phyloP scores from a whole-genome alignment of 2,329 filamentous ascomycete species.

The Talaromyces sp. region DNA sequence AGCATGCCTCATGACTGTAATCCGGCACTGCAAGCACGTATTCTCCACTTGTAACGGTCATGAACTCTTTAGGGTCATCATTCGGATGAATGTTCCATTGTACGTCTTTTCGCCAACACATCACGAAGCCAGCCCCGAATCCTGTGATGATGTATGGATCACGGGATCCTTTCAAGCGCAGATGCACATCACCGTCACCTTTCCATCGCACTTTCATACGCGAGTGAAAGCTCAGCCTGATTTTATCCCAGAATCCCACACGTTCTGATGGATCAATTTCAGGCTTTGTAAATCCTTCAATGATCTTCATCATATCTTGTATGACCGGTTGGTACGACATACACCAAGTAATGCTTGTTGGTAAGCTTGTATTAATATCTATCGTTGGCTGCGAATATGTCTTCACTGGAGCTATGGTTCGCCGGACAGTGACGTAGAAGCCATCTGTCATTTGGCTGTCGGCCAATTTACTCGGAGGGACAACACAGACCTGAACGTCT shows the following conservation, averaged over 20 bases:
- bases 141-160: slow-evolving; percentile 93
- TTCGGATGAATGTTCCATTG: slow-evolving; percentile 79
- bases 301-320: slow-evolving; percentile 99
- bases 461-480: slow-evolving; percentile 63
- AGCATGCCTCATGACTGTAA: slow-evolving; percentile 80
- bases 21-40: slow-evolving; percentile 94
- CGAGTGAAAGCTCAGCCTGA: slow-evolving; percentile 89
- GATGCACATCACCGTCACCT: slow-evolving; percentile 90
- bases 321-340: slow-evolving; percentile 97
- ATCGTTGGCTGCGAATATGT: slow-evolving; percentile 90
- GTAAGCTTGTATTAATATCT: slow-evolving; percentile 87
- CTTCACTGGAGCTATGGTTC: slow-evolving; percentile 92
- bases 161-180: slow-evolving; percentile 83
- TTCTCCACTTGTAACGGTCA: slow-evolving; percentile 92
- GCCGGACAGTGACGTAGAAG: slow-evolving; percentile 80
- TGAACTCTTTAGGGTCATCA: slow-evolving; percentile 85
- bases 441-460: slow-evolving; percentile 58
- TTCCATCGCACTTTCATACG: slow-evolving; percentile 86
- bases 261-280: slow-evolving; percentile 89
- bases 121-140: slow-evolving; percentile 88
- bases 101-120: slow-evolving; percentile 98
- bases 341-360: slow-evolving; percentile 94
- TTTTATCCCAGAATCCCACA: slow-evolving; percentile 98
- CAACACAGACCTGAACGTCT: slow-evolving; percentile 75
- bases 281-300: slow-evolving; percentile 95